A percentile compares a stretch with the other conserved stretches of the same genome.
Evolutionary conservation across 2,329 filamentous ascomycete genomes (phyloP).

Genomic region (Penicillium rolfsii): DNA sequence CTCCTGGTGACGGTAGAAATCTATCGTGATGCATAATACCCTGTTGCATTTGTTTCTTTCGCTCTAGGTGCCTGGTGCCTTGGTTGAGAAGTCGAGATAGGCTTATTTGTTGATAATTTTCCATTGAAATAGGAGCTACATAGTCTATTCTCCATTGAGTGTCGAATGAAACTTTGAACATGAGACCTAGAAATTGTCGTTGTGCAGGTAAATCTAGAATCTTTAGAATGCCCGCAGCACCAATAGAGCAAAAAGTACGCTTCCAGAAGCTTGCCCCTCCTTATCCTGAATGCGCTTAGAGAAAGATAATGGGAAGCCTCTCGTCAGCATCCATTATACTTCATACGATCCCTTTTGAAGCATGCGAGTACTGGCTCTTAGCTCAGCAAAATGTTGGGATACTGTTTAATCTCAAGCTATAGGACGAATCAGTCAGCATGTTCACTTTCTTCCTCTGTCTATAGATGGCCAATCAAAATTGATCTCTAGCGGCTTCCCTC

Average conservation of each 20-base stretch:
- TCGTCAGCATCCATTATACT: neutral
- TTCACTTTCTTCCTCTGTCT: neutral
- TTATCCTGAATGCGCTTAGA: no score
- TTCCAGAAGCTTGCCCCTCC: no score
- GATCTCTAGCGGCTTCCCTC: neutral
- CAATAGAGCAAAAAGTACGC: no score
- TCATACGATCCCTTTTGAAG: neutral
- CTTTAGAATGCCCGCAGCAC: no score
- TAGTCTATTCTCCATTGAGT: neutral
- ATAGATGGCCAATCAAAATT: neutral
- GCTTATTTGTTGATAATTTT: neutral
- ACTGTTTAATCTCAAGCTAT: neutral
- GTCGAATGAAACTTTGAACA: neutral
- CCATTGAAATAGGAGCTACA: slow-evolving; percentile 2
- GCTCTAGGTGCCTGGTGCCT: slow-evolving; percentile 6
- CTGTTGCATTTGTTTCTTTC: slow-evolving; percentile 24
- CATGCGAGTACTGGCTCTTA: neutral
- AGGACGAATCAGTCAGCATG: neutral
- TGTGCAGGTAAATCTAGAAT: no score
- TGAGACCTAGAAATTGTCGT: neutral
- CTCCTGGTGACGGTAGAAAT: slow-evolving; percentile 2
- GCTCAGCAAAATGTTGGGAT: neutral
- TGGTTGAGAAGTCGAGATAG: neutral
- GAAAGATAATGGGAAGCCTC: neutral
- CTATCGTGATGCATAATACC: slow-evolving; percentile 32